Evolutionary conservation across 2,329 filamentous ascomycete species (phyloP), one percentile per base, ranked within the genome.

Genomic region (Sodiomyces alkalinus): DNA sequence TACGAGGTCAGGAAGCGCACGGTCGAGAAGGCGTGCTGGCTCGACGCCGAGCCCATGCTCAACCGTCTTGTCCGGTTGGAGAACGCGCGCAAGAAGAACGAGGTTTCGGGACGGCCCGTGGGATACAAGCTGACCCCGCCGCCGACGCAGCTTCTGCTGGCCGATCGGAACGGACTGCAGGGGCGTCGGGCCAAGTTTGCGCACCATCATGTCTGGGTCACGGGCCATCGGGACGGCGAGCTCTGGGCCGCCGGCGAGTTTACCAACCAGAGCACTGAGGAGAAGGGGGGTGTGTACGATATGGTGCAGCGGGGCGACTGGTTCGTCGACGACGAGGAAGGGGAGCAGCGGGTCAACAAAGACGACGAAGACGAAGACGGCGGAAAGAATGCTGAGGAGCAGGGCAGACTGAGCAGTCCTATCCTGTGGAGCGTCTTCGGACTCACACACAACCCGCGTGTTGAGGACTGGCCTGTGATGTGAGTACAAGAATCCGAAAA

Each of bases 391-490:
- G 19, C n/a, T n/a, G n/a, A 30, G 6, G 23, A 19, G 22, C n/a
- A 16, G 14, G 17, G 34, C 16, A 33, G 39, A 20, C 41, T 39
- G 34, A 52, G 48, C 26, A 44, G 41, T 19, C 51, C 49, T 1
- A 49, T 60, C 3, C 33, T 66, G 0, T 65, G 61, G 62, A 53
- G 48, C n/a, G 56, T 60, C 3, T 63, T 60, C 35, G 58, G 60
- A 4, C 40, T 64, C 26, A 64, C 59, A 7, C 58, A 64, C 30
- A 62, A 62, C 28, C 58, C 58, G 1, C 44, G 58, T 5, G 53
- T 61, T 5, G 58, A 64, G 37, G 58, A 64, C 34, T 63, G 60
- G 60, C 59, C 59, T 4, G 59, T 63, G 7, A 64, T 63, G 59
- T 62, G 40, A 55, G 60, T 54, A 6, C 18, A 17, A 33, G 17